Evolutionary conservation across 2,329 filamentous ascomycete species (phyloP).

Genomic region (Madurella mycetomatis): DNA sequence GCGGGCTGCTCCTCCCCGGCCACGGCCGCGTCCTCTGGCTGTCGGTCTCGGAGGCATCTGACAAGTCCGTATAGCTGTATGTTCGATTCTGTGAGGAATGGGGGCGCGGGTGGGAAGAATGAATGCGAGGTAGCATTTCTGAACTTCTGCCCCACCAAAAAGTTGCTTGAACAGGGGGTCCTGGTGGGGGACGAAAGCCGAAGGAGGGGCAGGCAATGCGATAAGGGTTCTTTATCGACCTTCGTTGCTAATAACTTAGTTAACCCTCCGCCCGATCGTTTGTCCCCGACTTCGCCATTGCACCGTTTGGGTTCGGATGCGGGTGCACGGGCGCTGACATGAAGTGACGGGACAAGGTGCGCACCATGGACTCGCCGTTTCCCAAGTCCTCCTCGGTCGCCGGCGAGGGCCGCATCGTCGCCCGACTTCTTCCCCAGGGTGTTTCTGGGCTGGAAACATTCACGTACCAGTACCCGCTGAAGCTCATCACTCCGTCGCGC

Average conservation of each 20-base stretch:
- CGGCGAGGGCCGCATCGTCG: constrained; percentile 73
- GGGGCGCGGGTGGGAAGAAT: neutral
- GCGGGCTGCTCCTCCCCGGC: constrained; percentile 20
- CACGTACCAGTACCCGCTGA: constrained; percentile 90
- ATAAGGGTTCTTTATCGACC: constrained; percentile 11
- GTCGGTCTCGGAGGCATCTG: constrained; percentile 19
- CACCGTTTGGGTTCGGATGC: neutral
- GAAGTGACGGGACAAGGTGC: constrained; percentile 8
- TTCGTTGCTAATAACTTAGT: neutral
- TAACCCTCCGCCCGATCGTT: neutral
- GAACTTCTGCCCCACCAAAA: neutral
- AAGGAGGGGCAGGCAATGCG: constrained; percentile 12
- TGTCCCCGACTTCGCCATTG: neutral
- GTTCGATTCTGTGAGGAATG: neutral
- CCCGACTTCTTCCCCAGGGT: constrained; percentile 65
- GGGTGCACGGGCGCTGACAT: constrained; percentile 1
- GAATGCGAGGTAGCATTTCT: neutral
- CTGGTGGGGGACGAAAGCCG: constrained; percentile 12
- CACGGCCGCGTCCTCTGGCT: constrained; percentile 20
- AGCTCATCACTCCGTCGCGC: constrained; percentile 78
- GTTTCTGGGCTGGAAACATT: constrained; percentile 69
- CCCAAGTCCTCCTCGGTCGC: constrained; percentile 66
- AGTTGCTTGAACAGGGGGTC: neutral
- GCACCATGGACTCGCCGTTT: constrained; percentile 64
- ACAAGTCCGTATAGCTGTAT: neutral